phyloP scores from a whole-genome alignment of 163 green algal species.

The Coccomyxa subellipsoidea region DNA sequence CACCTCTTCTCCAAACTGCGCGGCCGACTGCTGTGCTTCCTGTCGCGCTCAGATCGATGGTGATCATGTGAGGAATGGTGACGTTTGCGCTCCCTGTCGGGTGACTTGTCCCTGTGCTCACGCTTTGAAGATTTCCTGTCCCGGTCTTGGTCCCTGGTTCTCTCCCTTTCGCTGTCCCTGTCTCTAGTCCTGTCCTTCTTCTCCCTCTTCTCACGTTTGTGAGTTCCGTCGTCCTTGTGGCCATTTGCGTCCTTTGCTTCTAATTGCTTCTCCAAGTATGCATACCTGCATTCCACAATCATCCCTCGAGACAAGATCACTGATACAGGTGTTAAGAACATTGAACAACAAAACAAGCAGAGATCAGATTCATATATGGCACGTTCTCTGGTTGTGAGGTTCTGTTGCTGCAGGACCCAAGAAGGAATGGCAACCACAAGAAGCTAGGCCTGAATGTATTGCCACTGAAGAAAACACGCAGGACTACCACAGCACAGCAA shows the following conservation, averaged over 20 bases:
- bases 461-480: too few relatives aligned
- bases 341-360: too few relatives aligned
- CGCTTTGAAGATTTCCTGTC: constrained; percentile 1
- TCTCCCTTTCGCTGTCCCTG: constrained; percentile 13
- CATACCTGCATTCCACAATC: constrained; percentile 27
- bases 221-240: not conserved
- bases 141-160: not conserved
- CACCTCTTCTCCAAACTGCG: not conserved
- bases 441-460: too few relatives aligned
- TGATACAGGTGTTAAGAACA: not conserved
- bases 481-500: too few relatives aligned
- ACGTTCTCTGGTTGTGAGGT: too few relatives aligned
- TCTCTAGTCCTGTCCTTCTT: constrained; percentile 16
- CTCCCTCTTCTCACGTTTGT: constrained; percentile 25
- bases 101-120: constrained; percentile 17
- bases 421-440: too few relatives aligned
- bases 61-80: not conserved
- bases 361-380: too few relatives aligned
- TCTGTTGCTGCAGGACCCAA: too few relatives aligned
- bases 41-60: not conserved
- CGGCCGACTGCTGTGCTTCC: not conserved
- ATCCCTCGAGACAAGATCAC: not conserved
- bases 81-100: not conserved
- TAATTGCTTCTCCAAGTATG: constrained; percentile 51
- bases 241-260: constrained; percentile 16